These are phyloP conservation scores for Phoma sp. DNA, from an alignment of 2,329 filamentous ascomycete species.

Conservation along the genomic window DNA sequence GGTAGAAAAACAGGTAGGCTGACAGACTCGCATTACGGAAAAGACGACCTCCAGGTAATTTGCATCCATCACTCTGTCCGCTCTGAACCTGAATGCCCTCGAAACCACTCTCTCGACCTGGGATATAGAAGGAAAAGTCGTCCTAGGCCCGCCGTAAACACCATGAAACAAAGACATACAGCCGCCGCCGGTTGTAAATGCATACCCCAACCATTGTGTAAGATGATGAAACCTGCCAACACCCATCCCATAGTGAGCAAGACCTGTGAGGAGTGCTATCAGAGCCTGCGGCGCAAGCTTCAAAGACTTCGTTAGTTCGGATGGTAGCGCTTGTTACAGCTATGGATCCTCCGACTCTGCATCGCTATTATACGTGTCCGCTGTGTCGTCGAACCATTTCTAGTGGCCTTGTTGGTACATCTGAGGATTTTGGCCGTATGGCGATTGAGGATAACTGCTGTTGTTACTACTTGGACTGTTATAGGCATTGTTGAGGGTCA, in stretches of 20 bases:
- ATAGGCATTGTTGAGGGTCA: conserved; percentile 51
- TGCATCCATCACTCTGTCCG: conserved; percentile 7
- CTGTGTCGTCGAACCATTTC: conserved; percentile 26
- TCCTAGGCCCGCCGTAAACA: conserved; percentile 36
- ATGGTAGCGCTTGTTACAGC: not conserved
- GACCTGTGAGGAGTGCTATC: not conserved
- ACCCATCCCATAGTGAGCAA: not conserved
- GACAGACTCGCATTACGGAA: conserved; percentile 10
- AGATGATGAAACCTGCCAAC: conserved; percentile 34
- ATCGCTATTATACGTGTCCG: conserved; percentile 30
- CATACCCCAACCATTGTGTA: conserved; percentile 38
- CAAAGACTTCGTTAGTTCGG: not conserved
- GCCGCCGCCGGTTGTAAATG: conserved; percentile 49
- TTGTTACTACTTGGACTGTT: conserved; percentile 51
- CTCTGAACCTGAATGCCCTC: not conserved
- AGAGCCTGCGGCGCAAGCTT: not conserved
- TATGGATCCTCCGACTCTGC: conserved; percentile 28
- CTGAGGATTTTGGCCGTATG: conserved; percentile 56
- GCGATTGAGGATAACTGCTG: conserved; percentile 59
- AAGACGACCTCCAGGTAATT: conserved; percentile 9
- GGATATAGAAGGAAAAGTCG: conserved; percentile 20
- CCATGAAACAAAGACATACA: conserved; percentile 44
- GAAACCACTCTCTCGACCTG: conserved; percentile 3
- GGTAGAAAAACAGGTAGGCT: conserved; percentile 7
- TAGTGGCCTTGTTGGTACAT: conserved; percentile 56